phyloP scores from a whole-genome alignment of 192 early-diverging fungal genomes.

The Entophlyctis helioformis region DNA sequence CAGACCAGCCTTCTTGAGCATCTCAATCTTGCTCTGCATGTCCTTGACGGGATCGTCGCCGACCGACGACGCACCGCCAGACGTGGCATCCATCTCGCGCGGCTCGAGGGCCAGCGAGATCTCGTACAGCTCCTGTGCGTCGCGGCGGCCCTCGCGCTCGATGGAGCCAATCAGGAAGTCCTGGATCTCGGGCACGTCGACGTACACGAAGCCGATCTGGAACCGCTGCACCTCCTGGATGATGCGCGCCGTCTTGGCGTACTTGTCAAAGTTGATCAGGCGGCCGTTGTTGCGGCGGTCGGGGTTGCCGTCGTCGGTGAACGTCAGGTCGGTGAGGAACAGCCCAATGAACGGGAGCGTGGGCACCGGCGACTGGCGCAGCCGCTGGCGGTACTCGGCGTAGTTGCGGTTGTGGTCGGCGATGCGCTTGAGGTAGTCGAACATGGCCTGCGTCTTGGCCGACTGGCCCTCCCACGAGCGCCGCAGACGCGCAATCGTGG shows the following conservation, averaged over 20 bases:
- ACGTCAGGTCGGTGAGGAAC: slow-evolving; percentile 38
- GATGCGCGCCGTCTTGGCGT: slow-evolving; percentile 42
- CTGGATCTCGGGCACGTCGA: slow-evolving; percentile 22
- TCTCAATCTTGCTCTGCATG: slow-evolving; percentile 21
- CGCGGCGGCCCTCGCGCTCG: slow-evolving; percentile 1
- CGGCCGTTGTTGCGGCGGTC: slow-evolving; percentile 16
- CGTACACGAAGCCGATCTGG: slow-evolving; percentile 51
- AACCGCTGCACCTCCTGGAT: slow-evolving; percentile 66
- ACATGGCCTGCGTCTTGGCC: slow-evolving; percentile 11
- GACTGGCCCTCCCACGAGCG: slow-evolving; percentile 35
- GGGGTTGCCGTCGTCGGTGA: slow-evolving; percentile 41
- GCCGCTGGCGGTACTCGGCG: slow-evolving; percentile 19
- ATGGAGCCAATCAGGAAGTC: slow-evolving; percentile 12
- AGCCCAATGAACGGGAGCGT: slow-evolving; percentile 39
- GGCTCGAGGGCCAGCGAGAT: slow-evolving; percentile 20
- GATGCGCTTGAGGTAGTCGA: slow-evolving; percentile 16
- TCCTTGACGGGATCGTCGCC: slow-evolving; percentile 17
- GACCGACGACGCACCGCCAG: too few species aligned
- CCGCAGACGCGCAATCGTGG: slow-evolving; percentile 33
- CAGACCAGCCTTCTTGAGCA: slow-evolving; percentile 26
- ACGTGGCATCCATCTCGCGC: slow-evolving; percentile 13
- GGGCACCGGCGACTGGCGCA: slow-evolving; percentile 15
- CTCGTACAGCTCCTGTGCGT: slow-evolving; percentile 20
- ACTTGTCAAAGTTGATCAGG: slow-evolving; percentile 78
- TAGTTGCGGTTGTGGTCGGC: slow-evolving; percentile 29